These are phyloP conservation scores for Neurospora cerealis DNA, from an alignment of 495 filamentous ascomycete species.

Conservation along the genomic window DNA sequence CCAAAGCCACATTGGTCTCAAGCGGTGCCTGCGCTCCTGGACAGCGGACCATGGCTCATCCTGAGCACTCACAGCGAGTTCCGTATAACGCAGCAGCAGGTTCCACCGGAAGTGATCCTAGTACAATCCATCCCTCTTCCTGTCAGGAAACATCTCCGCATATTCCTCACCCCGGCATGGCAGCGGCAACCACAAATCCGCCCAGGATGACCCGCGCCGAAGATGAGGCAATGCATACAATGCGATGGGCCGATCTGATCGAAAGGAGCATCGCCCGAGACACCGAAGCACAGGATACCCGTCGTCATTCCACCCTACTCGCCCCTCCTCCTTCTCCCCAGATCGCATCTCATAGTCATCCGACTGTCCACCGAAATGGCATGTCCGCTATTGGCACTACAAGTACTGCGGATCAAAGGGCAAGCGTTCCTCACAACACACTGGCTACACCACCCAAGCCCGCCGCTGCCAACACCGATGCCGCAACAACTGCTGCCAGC, in stretches of 20 bases:
- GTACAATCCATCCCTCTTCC: background rate
- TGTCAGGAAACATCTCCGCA: background rate
- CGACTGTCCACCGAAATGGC: conserved; percentile 4
- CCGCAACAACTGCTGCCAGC: background rate
- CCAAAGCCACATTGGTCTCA: background rate
- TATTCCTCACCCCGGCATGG: background rate
- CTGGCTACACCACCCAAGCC: background rate
- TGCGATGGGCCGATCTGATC: background rate
- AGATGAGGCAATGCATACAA: background rate
- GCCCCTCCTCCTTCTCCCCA: background rate
- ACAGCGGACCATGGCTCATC: background rate
- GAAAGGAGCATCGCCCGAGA: background rate
- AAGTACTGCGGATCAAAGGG: conserved; percentile 1
- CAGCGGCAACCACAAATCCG: background rate
- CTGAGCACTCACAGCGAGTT: background rate
- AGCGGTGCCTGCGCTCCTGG: background rate
- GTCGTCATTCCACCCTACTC: background rate
- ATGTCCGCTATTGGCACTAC: background rate
- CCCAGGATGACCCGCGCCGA: background rate
- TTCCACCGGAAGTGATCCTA: background rate
- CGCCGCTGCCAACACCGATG: background rate
- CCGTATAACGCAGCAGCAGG: background rate
- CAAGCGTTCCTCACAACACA: background rate
- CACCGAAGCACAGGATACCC: background rate
- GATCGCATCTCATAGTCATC: background rate